These are phyloP conservation scores for Lipomyces starkeyi DNA, from an alignment of 805 yeast species.

Conservation along the genomic window DNA sequence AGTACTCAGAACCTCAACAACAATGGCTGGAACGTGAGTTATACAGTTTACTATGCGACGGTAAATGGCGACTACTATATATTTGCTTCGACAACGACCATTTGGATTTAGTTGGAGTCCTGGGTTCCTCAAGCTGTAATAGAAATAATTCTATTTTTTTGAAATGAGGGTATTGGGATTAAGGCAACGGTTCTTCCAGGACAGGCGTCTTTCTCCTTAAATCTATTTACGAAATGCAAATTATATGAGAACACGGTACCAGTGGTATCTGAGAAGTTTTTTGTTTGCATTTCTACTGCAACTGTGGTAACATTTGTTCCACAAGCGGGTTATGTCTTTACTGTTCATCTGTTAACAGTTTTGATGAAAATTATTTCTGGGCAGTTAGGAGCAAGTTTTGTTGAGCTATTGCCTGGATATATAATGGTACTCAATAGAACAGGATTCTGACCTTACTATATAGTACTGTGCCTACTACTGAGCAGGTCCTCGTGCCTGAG, in stretches of 20 bases:
- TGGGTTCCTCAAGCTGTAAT: neutral
- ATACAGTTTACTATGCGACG: neutral
- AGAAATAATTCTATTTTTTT: neutral
- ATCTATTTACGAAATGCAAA: slow-evolving; percentile 19
- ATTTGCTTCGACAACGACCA: neutral
- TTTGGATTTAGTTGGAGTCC: neutral
- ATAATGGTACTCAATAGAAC: neutral
- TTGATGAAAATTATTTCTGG: slow-evolving; percentile 37
- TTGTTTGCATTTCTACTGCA: slow-evolving; percentile 15
- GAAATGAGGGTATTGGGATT: slow-evolving; percentile 25
- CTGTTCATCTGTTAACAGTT: slow-evolving; percentile 23
- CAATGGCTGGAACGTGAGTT: slow-evolving; percentile 38
- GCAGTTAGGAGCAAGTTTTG: slow-evolving; percentile 19
- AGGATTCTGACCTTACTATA: slow-evolving; percentile 39
- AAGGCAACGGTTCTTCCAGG: slow-evolving; percentile 14
- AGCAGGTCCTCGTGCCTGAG: slow-evolving; percentile 52
- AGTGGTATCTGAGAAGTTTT: slow-evolving; percentile 19
- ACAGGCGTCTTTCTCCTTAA: slow-evolving; percentile 31
- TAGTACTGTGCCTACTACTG: slow-evolving; percentile 53
- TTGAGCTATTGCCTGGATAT: slow-evolving; percentile 26
- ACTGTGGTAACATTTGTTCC: neutral
- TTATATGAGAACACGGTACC: slow-evolving; percentile 14
- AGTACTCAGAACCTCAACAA: neutral
- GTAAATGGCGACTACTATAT: neutral
- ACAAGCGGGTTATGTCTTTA: slow-evolving; percentile 37